Evolutionary conservation across 2,329 filamentous ascomycete genomes (phyloP).

Genomic region (Gliomastix tumulicola): DNA sequence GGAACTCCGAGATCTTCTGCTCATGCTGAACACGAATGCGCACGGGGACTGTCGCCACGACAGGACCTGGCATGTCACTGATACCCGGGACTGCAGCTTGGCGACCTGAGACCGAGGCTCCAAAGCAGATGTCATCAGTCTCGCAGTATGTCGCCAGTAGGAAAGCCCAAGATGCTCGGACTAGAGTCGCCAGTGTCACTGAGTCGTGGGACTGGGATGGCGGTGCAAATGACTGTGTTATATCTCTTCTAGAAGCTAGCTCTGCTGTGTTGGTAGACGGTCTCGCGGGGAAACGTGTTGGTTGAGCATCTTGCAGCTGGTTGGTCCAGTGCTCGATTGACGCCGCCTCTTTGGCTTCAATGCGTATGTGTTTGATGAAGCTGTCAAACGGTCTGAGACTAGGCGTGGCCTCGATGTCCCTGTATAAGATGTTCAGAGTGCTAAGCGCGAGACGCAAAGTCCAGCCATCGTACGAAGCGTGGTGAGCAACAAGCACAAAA

Average conservation of each 20-base stretch:
- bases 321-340: not conserved
- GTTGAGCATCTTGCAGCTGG: conserved; percentile 4
- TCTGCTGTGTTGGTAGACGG: not conserved
- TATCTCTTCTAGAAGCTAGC: not conserved
- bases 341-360: conserved; percentile 10
- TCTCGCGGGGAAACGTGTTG: conserved; percentile 4
- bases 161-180: conserved; percentile 5
- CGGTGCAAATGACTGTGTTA: no score
- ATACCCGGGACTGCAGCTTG: conserved; percentile 7
- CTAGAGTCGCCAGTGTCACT: conserved; percentile 8
- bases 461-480: conserved; percentile 14
- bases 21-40: conserved; percentile 3
- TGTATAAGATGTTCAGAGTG: not conserved
- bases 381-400: conserved; percentile 21
- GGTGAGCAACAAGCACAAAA: conserved; percentile 3
- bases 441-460: conserved; percentile 28
- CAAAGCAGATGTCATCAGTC: conserved; percentile 18
- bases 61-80: conserved; percentile 7
- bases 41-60: conserved; percentile 9
- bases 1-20: conserved; percentile 6
- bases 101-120: conserved; percentile 10
- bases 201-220: no score
- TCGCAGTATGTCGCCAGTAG: conserved; percentile 17
- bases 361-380: conserved; percentile 32
- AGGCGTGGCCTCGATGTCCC: not conserved